Percentiles rank a stretch among this genome's conserved stretches.
phyloP scores from a whole-genome alignment of 169 alveolate species.

The Toxoplasma gondii region DNA sequence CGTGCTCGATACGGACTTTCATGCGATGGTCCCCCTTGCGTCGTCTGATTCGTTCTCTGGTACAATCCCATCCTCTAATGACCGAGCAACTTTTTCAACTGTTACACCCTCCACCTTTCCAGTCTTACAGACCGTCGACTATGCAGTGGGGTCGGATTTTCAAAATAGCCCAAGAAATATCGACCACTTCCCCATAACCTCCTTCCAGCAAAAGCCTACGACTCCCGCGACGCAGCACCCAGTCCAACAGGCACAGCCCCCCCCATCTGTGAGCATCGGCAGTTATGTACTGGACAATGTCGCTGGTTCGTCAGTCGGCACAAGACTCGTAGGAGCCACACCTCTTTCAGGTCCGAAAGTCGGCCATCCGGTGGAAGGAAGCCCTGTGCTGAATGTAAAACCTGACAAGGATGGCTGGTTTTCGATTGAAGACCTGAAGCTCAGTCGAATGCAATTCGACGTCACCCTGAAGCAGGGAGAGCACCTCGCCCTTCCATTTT shows the following conservation, averaged over 20 bases:
- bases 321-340: neutral
- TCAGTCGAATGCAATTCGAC: neutral
- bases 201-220: neutral
- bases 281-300: conserved; percentile 17
- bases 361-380: neutral
- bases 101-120: neutral
- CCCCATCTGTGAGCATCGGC: neutral
- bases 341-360: conserved; percentile 25
- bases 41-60: neutral
- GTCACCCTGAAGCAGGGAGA: conserved; percentile 22
- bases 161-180: too few relatives aligned
- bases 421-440: neutral
- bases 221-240: neutral
- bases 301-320: neutral
- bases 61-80: neutral
- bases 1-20: neutral
- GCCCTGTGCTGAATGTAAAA: neutral
- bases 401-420: conserved; percentile 21
- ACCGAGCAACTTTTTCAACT: neutral
- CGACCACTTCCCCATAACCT: neutral
- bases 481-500: neutral
- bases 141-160: too few relatives aligned
- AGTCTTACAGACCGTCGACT: neutral
- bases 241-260: neutral
- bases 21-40: neutral